Conservation (phyloP, 805 yeast genomes). For the Saccharomycopsis sp. region DNA sequence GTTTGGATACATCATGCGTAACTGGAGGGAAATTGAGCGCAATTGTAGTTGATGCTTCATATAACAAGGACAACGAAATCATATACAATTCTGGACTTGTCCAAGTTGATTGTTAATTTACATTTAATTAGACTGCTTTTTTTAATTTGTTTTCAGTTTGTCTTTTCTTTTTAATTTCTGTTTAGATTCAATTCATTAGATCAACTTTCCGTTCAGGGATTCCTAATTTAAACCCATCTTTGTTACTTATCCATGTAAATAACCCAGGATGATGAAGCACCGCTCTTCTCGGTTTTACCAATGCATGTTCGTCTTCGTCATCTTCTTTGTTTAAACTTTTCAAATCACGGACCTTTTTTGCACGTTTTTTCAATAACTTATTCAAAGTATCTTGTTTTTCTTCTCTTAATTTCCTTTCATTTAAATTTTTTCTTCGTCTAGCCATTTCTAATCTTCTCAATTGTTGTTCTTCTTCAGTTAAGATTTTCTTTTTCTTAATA, state of each 20-base stretch:
- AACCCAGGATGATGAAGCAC: conserved; percentile 39
- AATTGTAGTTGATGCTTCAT: conserved; percentile 25
- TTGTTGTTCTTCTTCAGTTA: conserved; percentile 80
- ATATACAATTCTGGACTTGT: conserved; percentile 1
- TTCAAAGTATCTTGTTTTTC: conserved; percentile 91
- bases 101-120: conserved; percentile 5
- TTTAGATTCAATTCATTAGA: background rate
- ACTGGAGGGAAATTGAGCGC: conserved; percentile 68
- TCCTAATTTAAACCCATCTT: conserved; percentile 12
- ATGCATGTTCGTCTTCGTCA: conserved; percentile 21
- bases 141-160: background rate
- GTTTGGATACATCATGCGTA: conserved; percentile 79
- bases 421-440: conserved; percentile 77
- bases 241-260: conserved; percentile 33
- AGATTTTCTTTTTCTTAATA: conserved; percentile 42
- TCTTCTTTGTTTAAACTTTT: conserved; percentile 26
- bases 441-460: conserved; percentile 81
- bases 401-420: conserved; percentile 77
- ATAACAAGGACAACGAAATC: background rate
- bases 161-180: background rate
- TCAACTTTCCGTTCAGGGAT: conserved; percentile 16
- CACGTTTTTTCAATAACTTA: conserved; percentile 76
- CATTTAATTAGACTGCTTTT: background rate
- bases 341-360: conserved; percentile 54
- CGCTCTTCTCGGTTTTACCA: conserved; percentile 34